Conservation (phyloP, 169 alveolate genomes). For the Plasmodium fragile region DNA sequence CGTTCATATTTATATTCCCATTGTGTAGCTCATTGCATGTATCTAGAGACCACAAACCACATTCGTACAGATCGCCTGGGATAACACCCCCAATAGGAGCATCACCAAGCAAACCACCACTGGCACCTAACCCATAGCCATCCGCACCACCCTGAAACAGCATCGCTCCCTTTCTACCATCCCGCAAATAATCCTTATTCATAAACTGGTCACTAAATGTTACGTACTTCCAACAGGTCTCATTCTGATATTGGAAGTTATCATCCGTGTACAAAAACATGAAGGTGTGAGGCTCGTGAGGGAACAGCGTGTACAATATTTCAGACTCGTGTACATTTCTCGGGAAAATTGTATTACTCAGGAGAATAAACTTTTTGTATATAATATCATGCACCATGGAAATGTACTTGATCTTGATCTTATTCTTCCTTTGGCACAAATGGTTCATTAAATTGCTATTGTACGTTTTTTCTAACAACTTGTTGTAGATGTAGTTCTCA, state of each 20-base stretch:
- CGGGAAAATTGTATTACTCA: slow-evolving; percentile 53
- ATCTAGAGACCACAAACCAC: neutral
- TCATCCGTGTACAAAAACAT: slow-evolving; percentile 60
- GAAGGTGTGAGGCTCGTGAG: slow-evolving; percentile 50
- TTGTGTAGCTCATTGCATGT: neutral
- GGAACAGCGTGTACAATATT: slow-evolving; percentile 47
- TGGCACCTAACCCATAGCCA: neutral
- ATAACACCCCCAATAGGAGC: neutral
- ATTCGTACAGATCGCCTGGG: neutral
- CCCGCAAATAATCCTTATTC: neutral
- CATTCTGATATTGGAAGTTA: slow-evolving; percentile 58
- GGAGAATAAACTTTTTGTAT: slow-evolving; percentile 50
- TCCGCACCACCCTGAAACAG: neutral
- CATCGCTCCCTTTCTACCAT: neutral
- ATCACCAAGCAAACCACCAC: neutral
- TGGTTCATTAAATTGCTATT: slow-evolving; percentile 34
- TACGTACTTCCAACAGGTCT: slow-evolving; percentile 26
- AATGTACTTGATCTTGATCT: slow-evolving; percentile 49
- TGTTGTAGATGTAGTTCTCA: neutral
- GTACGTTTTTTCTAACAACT: slow-evolving; percentile 33
- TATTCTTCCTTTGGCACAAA: slow-evolving; percentile 11
- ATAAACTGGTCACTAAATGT: slow-evolving; percentile 36
- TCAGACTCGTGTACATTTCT: slow-evolving; percentile 36
- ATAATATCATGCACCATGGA: slow-evolving; percentile 68
- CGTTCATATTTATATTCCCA: neutral